Conservation (phyloP, 176 grass and related monocot genomes). For the Coix lacrymajobi region DNA sequence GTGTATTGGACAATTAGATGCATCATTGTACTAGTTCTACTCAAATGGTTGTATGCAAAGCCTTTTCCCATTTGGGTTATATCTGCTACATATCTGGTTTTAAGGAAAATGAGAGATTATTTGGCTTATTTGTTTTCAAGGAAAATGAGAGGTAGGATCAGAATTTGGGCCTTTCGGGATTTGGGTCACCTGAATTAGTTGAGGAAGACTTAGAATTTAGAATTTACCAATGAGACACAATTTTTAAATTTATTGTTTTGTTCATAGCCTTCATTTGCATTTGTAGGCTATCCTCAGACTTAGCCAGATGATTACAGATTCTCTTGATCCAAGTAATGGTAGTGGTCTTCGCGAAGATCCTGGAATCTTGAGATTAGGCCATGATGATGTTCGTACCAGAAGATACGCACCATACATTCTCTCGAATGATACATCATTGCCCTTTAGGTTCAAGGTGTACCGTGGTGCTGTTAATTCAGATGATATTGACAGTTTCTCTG, state of each 20-base stretch:
- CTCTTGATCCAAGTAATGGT: constrained; percentile 56
- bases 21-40: neutral
- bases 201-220: neutral
- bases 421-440: constrained; percentile 79
- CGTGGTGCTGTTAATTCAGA: constrained; percentile 79
- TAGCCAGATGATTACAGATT: constrained; percentile 72
- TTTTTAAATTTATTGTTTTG: constrained; percentile 16
- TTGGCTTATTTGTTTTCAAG: constrained; percentile 13
- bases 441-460: constrained; percentile 81
- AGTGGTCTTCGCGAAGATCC: constrained; percentile 46
- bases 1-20: neutral
- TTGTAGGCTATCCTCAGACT: constrained; percentile 85
- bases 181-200: constrained; percentile 1
- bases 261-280: constrained; percentile 14
- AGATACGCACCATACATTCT: constrained; percentile 96
- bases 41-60: neutral
- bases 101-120: neutral
- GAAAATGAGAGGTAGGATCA: neutral
- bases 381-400: constrained; percentile 65
- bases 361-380: constrained; percentile 51
- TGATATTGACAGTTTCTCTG: constrained; percentile 52
- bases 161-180: neutral
- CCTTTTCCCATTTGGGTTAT: neutral
- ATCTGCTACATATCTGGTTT: neutral
- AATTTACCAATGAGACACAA: neutral